phyloP scores from a whole-genome alignment of 2,329 filamentous ascomycete genomes.

The Fusarium drepaniforme region DNA sequence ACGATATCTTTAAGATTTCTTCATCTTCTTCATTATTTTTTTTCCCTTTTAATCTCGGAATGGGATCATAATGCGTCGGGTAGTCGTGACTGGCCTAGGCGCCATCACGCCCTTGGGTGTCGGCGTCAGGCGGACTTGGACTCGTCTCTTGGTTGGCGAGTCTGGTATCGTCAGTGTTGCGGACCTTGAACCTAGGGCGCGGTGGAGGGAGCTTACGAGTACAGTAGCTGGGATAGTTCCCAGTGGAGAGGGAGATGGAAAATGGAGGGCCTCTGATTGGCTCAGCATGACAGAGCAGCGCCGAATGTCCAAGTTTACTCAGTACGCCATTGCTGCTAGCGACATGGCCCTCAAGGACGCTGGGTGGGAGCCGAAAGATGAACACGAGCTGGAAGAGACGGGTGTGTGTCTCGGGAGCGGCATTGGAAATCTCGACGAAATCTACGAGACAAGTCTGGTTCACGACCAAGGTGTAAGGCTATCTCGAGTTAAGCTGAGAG shows the following conservation, averaged over 20 bases:
- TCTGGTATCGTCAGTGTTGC: conserved; percentile 84
- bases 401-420: conserved; percentile 95
- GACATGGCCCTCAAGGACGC: conserved; percentile 90
- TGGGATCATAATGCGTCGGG: conserved; percentile 72
- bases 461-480: conserved; percentile 77
- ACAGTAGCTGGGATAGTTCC: conserved; percentile 89
- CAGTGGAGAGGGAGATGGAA: conserved; percentile 51
- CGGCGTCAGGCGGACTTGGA: conserved; percentile 83
- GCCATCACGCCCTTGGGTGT: conserved; percentile 87
- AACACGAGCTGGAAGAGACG: conserved; percentile 78
- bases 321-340: conserved; percentile 89
- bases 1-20: neutral
- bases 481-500: neutral
- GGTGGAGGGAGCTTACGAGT: conserved; percentile 82
- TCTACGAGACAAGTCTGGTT: conserved; percentile 84
- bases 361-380: conserved; percentile 74
- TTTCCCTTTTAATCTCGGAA: conserved; percentile 36
- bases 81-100: conserved; percentile 87
- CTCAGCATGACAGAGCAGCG: conserved; percentile 68
- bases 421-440: conserved; percentile 92
- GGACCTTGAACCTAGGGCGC: conserved; percentile 64
- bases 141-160: conserved; percentile 80
- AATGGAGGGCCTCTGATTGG: conserved; percentile 69
- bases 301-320: conserved; percentile 90
- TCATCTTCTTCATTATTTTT: neutral